Conservation (phyloP, 495 filamentous ascomycete species). For the Ramalina intermedia region DNA sequence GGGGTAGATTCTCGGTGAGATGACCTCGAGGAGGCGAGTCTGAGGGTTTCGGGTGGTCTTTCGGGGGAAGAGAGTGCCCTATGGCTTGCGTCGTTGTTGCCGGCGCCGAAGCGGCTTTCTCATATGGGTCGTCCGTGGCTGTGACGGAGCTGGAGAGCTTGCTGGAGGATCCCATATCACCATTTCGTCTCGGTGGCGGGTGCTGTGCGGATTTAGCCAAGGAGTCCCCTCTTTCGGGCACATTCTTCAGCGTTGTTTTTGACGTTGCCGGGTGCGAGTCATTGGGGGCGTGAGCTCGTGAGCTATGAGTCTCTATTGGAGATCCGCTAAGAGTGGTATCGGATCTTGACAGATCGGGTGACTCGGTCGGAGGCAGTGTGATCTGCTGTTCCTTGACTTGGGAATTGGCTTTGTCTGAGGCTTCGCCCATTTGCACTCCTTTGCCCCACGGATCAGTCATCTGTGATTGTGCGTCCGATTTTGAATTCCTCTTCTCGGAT, state of each 20-base stretch:
- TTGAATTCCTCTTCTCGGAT: slow-evolving; percentile 47
- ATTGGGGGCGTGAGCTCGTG: slow-evolving; percentile 23
- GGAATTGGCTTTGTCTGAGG: slow-evolving; percentile 14
- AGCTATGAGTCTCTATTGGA: slow-evolving; percentile 25
- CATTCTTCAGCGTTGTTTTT: slow-evolving; percentile 18
- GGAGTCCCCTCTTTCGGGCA: slow-evolving; percentile 45
- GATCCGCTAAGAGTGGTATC: slow-evolving; percentile 17
- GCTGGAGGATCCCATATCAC: slow-evolving; percentile 4
- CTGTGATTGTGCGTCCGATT: slow-evolving; percentile 29
- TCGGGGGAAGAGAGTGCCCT: too few relatives aligned
- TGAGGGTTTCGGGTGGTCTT: not conserved
- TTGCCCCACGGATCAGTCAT: slow-evolving; percentile 24
- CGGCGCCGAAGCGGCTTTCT: slow-evolving; percentile 14
- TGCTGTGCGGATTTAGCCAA: slow-evolving; percentile 23
- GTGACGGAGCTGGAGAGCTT: slow-evolving; percentile 7
- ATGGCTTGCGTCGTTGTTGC: slow-evolving; percentile 6
- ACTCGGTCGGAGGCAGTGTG: slow-evolving; percentile 13
- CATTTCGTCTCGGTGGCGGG: slow-evolving; percentile 3
- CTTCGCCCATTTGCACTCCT: slow-evolving; percentile 17
- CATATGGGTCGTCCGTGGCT: not conserved
- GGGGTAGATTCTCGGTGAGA: slow-evolving; percentile 11
- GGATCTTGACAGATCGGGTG: slow-evolving; percentile 11
- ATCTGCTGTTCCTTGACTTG: slow-evolving; percentile 22
- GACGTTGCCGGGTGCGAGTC: slow-evolving; percentile 21
- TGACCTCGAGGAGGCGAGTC: slow-evolving; percentile 21